Conservation (phyloP, 352 stramenopile species). For the Peronospora belbahrii region DNA sequence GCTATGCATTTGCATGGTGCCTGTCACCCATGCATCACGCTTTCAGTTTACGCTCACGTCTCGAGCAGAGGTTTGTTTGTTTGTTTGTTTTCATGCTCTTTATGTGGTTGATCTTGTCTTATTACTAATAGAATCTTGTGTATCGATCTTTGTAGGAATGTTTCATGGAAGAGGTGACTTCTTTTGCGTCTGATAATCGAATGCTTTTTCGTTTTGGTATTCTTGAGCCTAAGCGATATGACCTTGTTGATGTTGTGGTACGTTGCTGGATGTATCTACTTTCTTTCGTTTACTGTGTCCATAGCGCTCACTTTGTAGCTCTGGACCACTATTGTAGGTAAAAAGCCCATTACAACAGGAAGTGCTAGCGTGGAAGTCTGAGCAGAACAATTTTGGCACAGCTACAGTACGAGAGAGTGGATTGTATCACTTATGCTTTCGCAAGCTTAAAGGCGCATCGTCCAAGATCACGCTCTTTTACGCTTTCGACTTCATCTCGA, state of each 20-base stretch:
- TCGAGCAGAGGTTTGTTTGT: conserved; percentile 25
- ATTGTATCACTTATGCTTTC: conserved; percentile 75
- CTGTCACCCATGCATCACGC: conserved; percentile 24
- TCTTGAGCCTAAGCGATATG: conserved; percentile 42
- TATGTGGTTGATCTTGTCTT: not conserved
- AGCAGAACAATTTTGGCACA: conserved; percentile 53
- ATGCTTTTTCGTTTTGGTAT: conserved; percentile 59
- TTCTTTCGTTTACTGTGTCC: not conserved
- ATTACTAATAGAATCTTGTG: not conserved
- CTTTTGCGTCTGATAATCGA: conserved; percentile 45
- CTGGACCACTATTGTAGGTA: conserved; percentile 18
- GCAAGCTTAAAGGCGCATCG: conserved; percentile 50
- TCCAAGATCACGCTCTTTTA: conserved; percentile 60
- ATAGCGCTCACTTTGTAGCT: not conserved
- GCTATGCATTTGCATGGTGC: conserved; percentile 8
- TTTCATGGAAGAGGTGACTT: conserved; percentile 50
- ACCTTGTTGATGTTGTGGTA: conserved; percentile 49
- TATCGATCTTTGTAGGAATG: conserved; percentile 32
- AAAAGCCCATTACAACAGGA: conserved; percentile 45
- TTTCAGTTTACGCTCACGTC: conserved; percentile 44
- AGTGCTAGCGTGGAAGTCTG: conserved; percentile 47
- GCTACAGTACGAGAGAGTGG: conserved; percentile 59
- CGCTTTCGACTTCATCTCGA: conserved; percentile 78
- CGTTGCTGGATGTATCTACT: not conserved
- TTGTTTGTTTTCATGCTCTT: not conserved